phyloP scores from a whole-genome alignment of 352 stramenopile genomes.

The Phytophthora syringae region DNA sequence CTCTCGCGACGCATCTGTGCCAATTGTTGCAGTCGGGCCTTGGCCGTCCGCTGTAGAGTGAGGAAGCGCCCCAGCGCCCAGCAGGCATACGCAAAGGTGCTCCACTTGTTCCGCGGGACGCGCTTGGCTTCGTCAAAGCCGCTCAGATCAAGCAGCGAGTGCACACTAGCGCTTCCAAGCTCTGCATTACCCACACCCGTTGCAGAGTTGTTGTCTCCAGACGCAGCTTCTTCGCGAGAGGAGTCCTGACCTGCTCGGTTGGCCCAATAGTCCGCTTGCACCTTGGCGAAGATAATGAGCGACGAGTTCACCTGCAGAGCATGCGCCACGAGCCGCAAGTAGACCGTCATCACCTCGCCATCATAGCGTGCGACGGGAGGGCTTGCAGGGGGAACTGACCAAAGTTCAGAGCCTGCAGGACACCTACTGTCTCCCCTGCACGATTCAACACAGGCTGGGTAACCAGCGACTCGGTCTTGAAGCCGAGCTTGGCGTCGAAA shows the following conservation, averaged over 20 bases:
- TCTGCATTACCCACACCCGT: slow-evolving; percentile 31
- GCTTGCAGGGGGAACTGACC: slow-evolving; percentile 53
- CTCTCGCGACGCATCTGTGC: slow-evolving; percentile 13
- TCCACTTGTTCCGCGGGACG: slow-evolving; percentile 76
- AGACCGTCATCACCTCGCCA: slow-evolving; percentile 66
- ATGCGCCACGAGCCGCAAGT: slow-evolving; percentile 64
- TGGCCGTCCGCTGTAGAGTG: slow-evolving; percentile 29
- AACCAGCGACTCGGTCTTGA: slow-evolving; percentile 81
- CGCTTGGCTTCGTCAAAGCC: slow-evolving; percentile 74
- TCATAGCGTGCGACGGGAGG: slow-evolving; percentile 65
- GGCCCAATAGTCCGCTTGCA: slow-evolving; percentile 78
- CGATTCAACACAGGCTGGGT: slow-evolving; percentile 76
- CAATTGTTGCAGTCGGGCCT: slow-evolving; percentile 17
- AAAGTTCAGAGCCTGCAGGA: slow-evolving; percentile 73
- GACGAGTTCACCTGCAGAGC: slow-evolving; percentile 75
- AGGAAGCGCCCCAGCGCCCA: slow-evolving; percentile 70
- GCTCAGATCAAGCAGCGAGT: slow-evolving; percentile 67
- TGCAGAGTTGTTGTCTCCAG: not conserved
- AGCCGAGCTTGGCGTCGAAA: slow-evolving; percentile 84
- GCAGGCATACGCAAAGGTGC: slow-evolving; percentile 74
- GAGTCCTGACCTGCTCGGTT: slow-evolving; percentile 54
- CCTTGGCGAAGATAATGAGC: slow-evolving; percentile 84
- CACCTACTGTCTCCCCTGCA: slow-evolving; percentile 69
- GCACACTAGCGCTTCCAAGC: slow-evolving; percentile 54
- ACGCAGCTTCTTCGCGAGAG: slow-evolving; percentile 12